A percentile compares a stretch with the other conserved stretches of the same genome.
phyloP scores from a whole-genome alignment of 192 early-diverging fungal genomes.

The Entomortierella lignicola region DNA sequence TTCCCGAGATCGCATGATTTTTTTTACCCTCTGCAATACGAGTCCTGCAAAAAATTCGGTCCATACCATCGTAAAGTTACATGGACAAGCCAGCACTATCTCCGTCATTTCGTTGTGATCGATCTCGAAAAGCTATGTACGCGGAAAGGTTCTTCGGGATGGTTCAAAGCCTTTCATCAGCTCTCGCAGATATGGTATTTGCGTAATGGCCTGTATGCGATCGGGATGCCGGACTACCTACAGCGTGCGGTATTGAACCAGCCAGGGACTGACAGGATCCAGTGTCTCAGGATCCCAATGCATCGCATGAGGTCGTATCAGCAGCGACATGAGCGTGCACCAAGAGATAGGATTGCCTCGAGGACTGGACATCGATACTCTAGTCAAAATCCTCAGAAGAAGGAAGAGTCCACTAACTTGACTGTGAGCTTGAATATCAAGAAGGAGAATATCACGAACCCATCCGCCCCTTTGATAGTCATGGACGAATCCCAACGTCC shows the following conservation, averaged over 20 bases:
- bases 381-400: too few relatives aligned
- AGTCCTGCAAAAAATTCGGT: too few relatives aligned
- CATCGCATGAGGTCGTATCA: slow-evolving; percentile 27
- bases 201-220: not conserved
- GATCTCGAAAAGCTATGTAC: slow-evolving; percentile 31
- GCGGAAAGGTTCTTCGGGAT: not conserved
- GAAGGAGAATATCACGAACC: not conserved
- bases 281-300: slow-evolving; percentile 26
- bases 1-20: slow-evolving; percentile 3
- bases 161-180: not conserved
- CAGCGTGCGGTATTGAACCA: slow-evolving; percentile 26
- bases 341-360: not conserved
- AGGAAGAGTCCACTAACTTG: too few relatives aligned
- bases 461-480: too few relatives aligned
- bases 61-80: not conserved
- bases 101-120: slow-evolving; percentile 7
- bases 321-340: slow-evolving; percentile 17
- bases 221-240: slow-evolving; percentile 17
- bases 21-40: too few relatives aligned
- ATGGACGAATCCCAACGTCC: slow-evolving; percentile 1
- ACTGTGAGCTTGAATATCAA: not conserved
- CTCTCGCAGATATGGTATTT: not conserved
- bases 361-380: not conserved
- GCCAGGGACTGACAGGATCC: slow-evolving; percentile 18
- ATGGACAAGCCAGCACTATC: slow-evolving; percentile 19